Evolutionary conservation across 1,284 basidiomycete genomes (phyloP), one percentile per base, ranked within the genome.

Genomic region (Cerrena zonata): DNA sequence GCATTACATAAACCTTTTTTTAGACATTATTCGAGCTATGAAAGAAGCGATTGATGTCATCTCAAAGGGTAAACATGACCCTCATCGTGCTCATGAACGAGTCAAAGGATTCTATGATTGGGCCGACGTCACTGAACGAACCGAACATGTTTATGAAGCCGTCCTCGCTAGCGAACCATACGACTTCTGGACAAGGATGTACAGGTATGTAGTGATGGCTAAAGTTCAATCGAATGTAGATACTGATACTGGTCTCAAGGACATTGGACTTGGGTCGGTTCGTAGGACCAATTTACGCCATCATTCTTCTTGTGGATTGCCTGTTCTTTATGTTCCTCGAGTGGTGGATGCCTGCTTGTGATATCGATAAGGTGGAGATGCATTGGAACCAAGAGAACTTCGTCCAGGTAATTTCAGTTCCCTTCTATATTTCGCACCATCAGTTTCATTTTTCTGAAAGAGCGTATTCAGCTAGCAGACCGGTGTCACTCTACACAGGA

Each of bases 101-200:
- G 78, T 97, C 46, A 80, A 78, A 56, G 74, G 70, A 2, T 94
- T 98, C 70, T 99, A 99, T 67, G 82, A 84, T 49, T 99, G 95
- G 95, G 69, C 69, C 0, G 74, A 86, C n/a, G 84, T 97, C 12
- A 79, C 92, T 0, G 73, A 72, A 43, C 78, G 94, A 11, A 93
- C 92, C 1, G 92, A 97, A 62, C 67, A 62, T 0, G 94, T 99
- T 0, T 99, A 99, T 63, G 67, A 75, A 1, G 70, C 78, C 2
- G 88, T 89, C 10, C 67, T 93, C 58, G 67, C 68, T 2, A 76
- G 78, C 0, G 73, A 76, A 7, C 77, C 81, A 30, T 77, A 77
- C 44, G 83, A 83, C 21, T 70, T 92, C 19, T 82, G 80, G 72
- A 82, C 85, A 47, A 74, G 92, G 5, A 78, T 95, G 53, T 68